These are phyloP conservation scores for Hibiscus mutabilis DNA, from an alignment of 345 rosid species.

Conservation along the genomic window DNA sequence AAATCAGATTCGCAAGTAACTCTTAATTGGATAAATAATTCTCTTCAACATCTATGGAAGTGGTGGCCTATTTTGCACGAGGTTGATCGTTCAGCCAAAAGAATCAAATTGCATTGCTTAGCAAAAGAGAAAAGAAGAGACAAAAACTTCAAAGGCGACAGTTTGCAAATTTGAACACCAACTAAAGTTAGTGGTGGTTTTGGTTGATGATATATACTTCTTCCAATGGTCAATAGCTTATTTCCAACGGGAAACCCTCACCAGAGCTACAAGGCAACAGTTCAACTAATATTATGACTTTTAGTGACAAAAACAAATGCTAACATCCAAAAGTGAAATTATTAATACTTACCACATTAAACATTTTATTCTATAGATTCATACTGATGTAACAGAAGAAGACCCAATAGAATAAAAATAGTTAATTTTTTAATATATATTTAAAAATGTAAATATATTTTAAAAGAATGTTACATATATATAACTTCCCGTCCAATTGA, in stretches of 20 bases:
- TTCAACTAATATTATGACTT: conserved; percentile 20
- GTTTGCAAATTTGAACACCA: neutral
- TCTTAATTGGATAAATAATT: too few species aligned
- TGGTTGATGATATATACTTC: neutral
- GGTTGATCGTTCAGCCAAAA: too few species aligned
- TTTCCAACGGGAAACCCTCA: conserved; percentile 4
- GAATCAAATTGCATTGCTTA: too few species aligned
- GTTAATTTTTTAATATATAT: neutral
- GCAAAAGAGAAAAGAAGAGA: neutral
- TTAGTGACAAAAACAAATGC: conserved; percentile 5
- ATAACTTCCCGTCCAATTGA: too few species aligned
- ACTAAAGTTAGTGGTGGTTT: neutral
- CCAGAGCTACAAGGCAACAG: conserved; percentile 13
- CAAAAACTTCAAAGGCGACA: neutral
- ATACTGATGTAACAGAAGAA: conserved; percentile 7
- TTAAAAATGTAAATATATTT: neutral
- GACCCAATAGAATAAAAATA: neutral
- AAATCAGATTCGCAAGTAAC: too few species aligned
- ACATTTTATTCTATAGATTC: neutral
- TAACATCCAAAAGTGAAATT: neutral
- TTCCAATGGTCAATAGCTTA: conserved; percentile 14
- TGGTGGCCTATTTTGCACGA: too few species aligned
- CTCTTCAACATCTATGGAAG: too few species aligned
- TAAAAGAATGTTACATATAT: too few species aligned
- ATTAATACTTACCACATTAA: neutral